Base-by-base conservation (phyloP, 1,284 basidiomycete genomes). In the Omphalotus olearius region DNA sequence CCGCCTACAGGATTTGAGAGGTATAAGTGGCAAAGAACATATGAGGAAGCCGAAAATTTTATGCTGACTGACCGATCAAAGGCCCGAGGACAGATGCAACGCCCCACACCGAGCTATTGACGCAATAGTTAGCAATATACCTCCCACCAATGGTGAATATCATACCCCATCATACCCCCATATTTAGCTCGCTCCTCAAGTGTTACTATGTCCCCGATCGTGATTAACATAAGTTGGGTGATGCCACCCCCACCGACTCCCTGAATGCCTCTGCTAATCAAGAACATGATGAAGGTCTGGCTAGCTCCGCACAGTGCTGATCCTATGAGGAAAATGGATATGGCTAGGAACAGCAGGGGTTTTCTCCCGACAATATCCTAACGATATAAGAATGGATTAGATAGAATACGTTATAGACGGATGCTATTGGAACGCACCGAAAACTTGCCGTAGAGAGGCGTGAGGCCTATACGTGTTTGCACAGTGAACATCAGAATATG, bases 21-120 rank as follows among this genome's bases (percentile, higher is more conserved):
- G 30, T 33, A 33, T 9, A 33, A 33, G 30, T 2, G 26, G 4
- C 26, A 28, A 33, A 9, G 43, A 54, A 35, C 45, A 3, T 23
- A 23, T 23, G 38, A 47, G 20, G 13, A 23, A 7, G 50, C 40
- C 26, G 18, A 44, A 23, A 33, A 17, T 7, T 13, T 38, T 30
- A 13, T 62, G 85, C 83, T 55, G 84, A 13, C 30, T 33, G 85
- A 50, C 86, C 85, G 6, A 88, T 68, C 3, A 91, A 69, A 2
- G 91, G 90, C 0, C 91, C 90, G 6, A 88, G 66, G 26, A 91
- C 87, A 58, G 85, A 83, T 4, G 85, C 85, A 57, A 91, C 76
- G 3, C 90, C 90, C 84, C 87, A 93, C 7, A 33, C 30, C 7
- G 30, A 33, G 30, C 30, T 33, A 13, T 33, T 13, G 3, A 2